Evolutionary conservation across 2,329 filamentous ascomycete genomes (phyloP), one percentile per base, ranked within the genome.

Genomic region (Apiospora aurea): DNA sequence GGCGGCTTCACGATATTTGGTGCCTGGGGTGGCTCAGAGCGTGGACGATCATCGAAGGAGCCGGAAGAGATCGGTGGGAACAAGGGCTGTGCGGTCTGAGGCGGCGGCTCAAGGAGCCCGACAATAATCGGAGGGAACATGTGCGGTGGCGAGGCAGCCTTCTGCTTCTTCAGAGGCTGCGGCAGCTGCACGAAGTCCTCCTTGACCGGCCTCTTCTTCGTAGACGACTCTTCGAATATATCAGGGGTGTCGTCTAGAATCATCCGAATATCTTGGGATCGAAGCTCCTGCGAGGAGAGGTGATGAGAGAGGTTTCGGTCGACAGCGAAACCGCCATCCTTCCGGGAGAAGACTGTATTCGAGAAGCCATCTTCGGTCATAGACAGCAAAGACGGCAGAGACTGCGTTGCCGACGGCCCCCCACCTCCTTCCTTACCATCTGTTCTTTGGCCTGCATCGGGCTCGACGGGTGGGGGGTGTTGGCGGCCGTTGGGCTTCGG

Each of bases 91-190:
- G 67, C 67, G n/a, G 88, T 86, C 71, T 90, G 84, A 4, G 88
- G 89, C 2, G 90, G 90, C 2, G 89, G 90, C 75, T 91, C 88
- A 75, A 88, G 87, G 6, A 92, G 83, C 69, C 89, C 90, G 73
- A 90, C 90, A 78, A 92, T 91, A 73, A 92, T 92, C 70, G 90
- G 90, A 11, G 90, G 90, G 77, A 90, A 87, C 69, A 87, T 82
- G 13, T 81, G 69, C 11, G 57, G 86, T 73, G 88, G 86, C 16
- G 85, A 83, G 3, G 80, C 75, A 21, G 89, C 87, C 78, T 89
- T 91, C 75, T 90, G 89, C 77, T 91, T 91, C 83, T 91, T 91
- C 67, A 89, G 83, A 3, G 89, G 90, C 76, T 91, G 89, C 0
- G 90, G 90, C 21, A 92, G 82, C 77, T 91, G 89, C 49, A 91